Evolutionary conservation across 2,329 filamentous ascomycete genomes (phyloP), one percentile per base, ranked within the genome.

Genomic region (Fusarium sterilihyphosum): DNA sequence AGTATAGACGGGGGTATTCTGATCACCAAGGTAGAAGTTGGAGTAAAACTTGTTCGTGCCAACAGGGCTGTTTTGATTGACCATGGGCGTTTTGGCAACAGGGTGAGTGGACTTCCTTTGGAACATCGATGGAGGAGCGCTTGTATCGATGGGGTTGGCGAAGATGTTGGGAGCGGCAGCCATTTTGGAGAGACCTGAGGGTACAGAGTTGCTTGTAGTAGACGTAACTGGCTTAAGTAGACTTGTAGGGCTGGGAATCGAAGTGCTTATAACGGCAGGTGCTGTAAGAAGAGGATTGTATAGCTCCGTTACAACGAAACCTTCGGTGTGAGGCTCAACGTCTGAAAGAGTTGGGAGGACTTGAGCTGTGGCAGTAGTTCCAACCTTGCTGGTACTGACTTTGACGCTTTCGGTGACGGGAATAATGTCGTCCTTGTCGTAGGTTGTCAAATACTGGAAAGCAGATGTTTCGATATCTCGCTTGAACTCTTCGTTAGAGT

Each of bases 11-110:
- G 92, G 88, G 12, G 88, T 88, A 9, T 86, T 89, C 81, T 97
- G 94, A 49, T 87, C 87, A 9, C 91, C 92, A 1, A 98, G 86
- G 81, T 94, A 94, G 72, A 96, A 90, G 78, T 96, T 96, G 76
- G 92, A 88, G 77, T 93, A 94, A 81, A 95, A 95, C 78, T 94
- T 95, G 85, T 95, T 96, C 31, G 93, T 96, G 57, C 90, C 86
- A 52, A 94, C 83, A 8, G 92, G 90, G 1, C 81, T 80, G 4
- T 82, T 76, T 22, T 84, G 81, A 38, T 77, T 80, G 44, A 92
- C 84, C 43, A 92, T 85, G 11, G 89, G 89, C 29, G 85, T 80
- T 20, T 88, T 86, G 46, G 87, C 82, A 33, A 89, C 89, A 0
- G 91, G 91, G 73, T 93, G 91, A 73, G 92, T 89, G 26, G 83